phyloP scores from a whole-genome alignment of 2,329 filamentous ascomycete species.

The Balansia obtecta region DNA sequence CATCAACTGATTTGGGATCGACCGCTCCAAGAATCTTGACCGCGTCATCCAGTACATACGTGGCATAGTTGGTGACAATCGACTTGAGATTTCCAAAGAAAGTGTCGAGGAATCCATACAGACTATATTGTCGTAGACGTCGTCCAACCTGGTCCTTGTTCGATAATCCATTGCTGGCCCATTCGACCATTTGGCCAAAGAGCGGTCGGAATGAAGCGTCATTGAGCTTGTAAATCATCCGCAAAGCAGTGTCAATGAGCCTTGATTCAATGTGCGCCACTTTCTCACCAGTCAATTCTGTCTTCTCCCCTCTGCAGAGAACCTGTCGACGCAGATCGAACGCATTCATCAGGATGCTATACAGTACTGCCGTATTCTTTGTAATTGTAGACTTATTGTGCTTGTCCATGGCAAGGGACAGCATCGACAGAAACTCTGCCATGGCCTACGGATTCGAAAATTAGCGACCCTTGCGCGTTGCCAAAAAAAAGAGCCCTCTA shows the following conservation, averaged over 20 bases:
- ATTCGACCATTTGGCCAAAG: slow-evolving; percentile 77
- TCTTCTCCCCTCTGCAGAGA: slow-evolving; percentile 31
- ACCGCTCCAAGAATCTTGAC: slow-evolving; percentile 45
- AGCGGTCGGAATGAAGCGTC: slow-evolving; percentile 87
- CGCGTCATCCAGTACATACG: slow-evolving; percentile 68
- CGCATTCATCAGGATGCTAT: slow-evolving; percentile 45
- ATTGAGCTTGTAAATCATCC: slow-evolving; percentile 95
- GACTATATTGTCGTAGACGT: slow-evolving; percentile 54
- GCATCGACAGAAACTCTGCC: slow-evolving; percentile 54
- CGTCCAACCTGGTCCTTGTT: slow-evolving; percentile 49
- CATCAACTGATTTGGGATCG: slow-evolving; percentile 35
- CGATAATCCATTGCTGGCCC: slow-evolving; percentile 50
- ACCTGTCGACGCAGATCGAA: slow-evolving; percentile 55
- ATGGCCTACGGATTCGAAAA: slow-evolving; percentile 36
- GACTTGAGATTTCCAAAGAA: slow-evolving; percentile 86
- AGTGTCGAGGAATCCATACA: slow-evolving; percentile 67
- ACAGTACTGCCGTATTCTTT: slow-evolving; percentile 61
- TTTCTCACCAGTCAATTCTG: slow-evolving; percentile 30
- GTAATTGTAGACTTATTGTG: slow-evolving; percentile 68
- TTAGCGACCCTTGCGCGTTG: background rate
- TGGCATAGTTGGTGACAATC: slow-evolving; percentile 85
- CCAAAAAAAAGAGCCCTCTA: no score
- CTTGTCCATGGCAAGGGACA: slow-evolving; percentile 61
- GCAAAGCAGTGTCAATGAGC: slow-evolving; percentile 60
- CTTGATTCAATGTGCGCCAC: slow-evolving; percentile 49